Evolutionary conservation across 257 asterid genomes (phyloP).

Genomic region (Solanum chmielewskii): DNA sequence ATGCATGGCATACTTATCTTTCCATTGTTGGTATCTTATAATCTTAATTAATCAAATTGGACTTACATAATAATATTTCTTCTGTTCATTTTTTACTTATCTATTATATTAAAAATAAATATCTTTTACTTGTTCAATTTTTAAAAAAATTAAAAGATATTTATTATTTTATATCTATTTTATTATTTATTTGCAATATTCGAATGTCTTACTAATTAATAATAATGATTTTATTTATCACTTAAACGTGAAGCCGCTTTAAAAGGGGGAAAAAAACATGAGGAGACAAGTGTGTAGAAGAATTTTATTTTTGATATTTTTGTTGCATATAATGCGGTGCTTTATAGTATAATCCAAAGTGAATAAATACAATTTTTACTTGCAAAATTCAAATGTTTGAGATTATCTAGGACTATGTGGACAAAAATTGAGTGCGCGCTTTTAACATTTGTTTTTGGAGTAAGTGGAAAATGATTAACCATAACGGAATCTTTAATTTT

Average conservation of each 20-base stretch:
- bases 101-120: too few species aligned
- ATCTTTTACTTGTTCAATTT: too few species aligned
- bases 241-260: constrained; percentile 35
- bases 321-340: constrained; percentile 62
- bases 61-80: not conserved
- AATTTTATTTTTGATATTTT: constrained; percentile 5
- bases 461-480: not conserved
- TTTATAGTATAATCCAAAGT: not conserved
- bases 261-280: constrained; percentile 15
- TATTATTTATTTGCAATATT: not conserved
- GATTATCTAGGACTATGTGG: constrained; percentile 55
- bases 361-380: constrained; percentile 1
- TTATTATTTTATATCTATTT: not conserved
- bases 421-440: constrained; percentile 23
- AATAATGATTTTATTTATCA: too few species aligned
- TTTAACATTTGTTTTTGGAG: not conserved
- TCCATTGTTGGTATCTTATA: not conserved
- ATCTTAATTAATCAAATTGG: not conserved
- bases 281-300: constrained; percentile 33
- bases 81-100: not conserved
- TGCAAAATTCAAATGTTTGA: constrained; percentile 25
- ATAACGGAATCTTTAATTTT: not conserved
- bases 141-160: too few species aligned
- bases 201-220: not conserved
- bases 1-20: not conserved